Evolutionary conservation across 2,329 filamentous ascomycete species (phyloP).

Genomic region (Trichoderma sp.): DNA sequence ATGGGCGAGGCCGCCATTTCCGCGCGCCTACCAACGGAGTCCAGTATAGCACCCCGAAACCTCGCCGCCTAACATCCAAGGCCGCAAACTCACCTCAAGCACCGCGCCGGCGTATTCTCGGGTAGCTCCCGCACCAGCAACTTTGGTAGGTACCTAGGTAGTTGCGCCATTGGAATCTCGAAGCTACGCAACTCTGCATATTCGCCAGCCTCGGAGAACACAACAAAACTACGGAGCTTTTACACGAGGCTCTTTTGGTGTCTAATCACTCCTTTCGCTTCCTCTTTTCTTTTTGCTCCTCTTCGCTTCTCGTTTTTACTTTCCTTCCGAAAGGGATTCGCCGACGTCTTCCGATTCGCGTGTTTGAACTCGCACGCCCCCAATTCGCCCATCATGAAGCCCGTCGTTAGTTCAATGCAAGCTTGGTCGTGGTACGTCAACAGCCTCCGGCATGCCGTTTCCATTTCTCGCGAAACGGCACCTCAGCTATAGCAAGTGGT

Average conservation of each 20-base stretch:
- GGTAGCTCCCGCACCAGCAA: background rate
- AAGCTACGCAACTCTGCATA: background rate
- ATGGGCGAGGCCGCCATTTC: background rate
- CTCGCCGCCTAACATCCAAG: slow-evolving; percentile 4
- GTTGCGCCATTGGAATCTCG: background rate
- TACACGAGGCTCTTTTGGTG: background rate
- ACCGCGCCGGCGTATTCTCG: background rate
- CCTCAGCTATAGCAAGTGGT: background rate
- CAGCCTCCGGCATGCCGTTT: background rate
- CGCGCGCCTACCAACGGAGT: slow-evolving; percentile 8
- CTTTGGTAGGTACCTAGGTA: background rate
- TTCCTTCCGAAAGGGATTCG: background rate
- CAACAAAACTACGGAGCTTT: background rate
- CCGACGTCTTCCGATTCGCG: background rate
- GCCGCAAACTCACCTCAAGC: background rate
- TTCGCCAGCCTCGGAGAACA: background rate
- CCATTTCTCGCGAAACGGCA: background rate
- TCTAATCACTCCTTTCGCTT: too few relatives aligned
- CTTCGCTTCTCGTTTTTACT: background rate
- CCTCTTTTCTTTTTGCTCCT: background rate
- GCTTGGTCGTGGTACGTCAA: slow-evolving; percentile 86
- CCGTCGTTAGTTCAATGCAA: slow-evolving; percentile 85
- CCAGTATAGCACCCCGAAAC: background rate
- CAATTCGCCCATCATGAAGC: slow-evolving; percentile 75
- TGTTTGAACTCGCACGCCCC: slow-evolving; percentile 32